A percentile compares a stretch with the other conserved stretches of the same genome.
These are phyloP conservation scores for Cutaneotrichosporon sp. DNA, from an alignment of 1,284 basidiomycete genomes.

Conservation along the genomic window DNA sequence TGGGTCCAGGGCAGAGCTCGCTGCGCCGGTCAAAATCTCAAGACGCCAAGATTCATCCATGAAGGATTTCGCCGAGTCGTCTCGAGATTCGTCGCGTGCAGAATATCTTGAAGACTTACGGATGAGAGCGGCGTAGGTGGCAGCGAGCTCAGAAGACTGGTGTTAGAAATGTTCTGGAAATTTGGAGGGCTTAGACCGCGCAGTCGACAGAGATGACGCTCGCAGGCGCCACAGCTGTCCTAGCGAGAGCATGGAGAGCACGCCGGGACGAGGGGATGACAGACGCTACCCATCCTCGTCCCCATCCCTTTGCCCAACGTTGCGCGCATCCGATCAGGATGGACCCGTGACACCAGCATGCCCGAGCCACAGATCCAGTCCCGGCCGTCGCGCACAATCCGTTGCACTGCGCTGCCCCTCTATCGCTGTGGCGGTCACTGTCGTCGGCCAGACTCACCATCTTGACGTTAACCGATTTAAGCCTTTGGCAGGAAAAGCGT, in stretches of 20 bases:
- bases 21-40: not conserved
- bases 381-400: not conserved
- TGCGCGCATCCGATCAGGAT: not conserved
- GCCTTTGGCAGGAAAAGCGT: constrained; percentile 7
- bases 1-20: not conserved
- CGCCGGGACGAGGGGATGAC: too few relatives aligned
- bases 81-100: not conserved
- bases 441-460: constrained; percentile 5
- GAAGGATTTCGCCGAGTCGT: not conserved
- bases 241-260: too few relatives aligned
- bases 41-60: not conserved
- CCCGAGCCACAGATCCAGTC: not conserved
- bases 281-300: not conserved
- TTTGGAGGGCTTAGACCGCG: not conserved
- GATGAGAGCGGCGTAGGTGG: constrained; percentile 59
- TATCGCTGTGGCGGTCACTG: not conserved
- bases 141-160: constrained; percentile 66
- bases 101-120: not conserved
- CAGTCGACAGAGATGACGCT: not conserved
- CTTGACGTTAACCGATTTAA: constrained; percentile 9
- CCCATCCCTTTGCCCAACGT: not conserved
- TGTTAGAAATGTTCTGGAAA: not conserved
- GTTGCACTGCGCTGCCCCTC: not conserved
- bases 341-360: not conserved
- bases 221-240: too few relatives aligned